Base-by-base conservation (phyloP, 306 rosid genomes). In the Alnus rubra region DNA sequence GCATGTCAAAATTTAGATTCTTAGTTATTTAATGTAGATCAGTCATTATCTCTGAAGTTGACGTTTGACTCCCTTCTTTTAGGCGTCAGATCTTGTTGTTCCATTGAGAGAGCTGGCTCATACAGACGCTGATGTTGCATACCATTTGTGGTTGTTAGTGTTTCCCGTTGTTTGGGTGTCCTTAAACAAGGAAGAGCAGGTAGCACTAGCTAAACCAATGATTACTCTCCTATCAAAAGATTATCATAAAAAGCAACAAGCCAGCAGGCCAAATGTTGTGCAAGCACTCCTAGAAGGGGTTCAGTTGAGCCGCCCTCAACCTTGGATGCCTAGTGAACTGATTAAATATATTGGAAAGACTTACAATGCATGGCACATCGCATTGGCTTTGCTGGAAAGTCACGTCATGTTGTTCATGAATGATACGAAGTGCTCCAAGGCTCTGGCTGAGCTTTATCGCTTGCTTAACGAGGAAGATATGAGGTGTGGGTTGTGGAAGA, bases 161-260 rank as follows among this genome's bases (percentile, higher is more conserved):
- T 96, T 96, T 84, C 99, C 99, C 64, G 93, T 96, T 81, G 99
- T 93, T 69, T 96, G 99, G 99, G 96, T 93, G 56, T 93, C 97
- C 64, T 89, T 96, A 76, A 94, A 86, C 47, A 96, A 96, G 89
- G 99, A 96, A 48, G 99, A 96, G 84, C 99, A 96, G 80, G 91
- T 93, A 9, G 71, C 90, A 75, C 92, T 96, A 75, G 99, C 99
- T 63, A 96, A 96, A 86, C 99, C 98, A 59, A 93, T 96, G 98
- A 96, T 93, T 28, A 85, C 84, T 84, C 99, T 96, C 79, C 86
- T 96, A 65, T 95, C 99, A 69, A 91, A 91, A 85, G 99, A 95
- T 84, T 91, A 91, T 81, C 99, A 95, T 59, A 95, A 90, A 89
- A 95, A 86, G 88, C 99, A 95, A 92, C 93, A 90, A 86, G 92